Evolutionary conservation across 306 rosid genomes (phyloP).

Genomic region (Myrica gale): DNA sequence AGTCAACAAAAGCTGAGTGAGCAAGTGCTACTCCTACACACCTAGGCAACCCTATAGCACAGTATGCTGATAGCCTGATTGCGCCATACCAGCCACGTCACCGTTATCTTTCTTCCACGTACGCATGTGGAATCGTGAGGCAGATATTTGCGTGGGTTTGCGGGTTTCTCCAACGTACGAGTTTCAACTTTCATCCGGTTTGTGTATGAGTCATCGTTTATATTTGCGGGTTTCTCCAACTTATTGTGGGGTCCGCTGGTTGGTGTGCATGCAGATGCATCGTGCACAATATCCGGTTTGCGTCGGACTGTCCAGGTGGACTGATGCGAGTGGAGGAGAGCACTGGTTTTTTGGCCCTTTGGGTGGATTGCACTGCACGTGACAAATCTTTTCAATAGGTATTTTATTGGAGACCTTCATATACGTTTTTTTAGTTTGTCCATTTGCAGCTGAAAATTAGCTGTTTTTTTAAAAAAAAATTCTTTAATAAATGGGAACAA

Average conservation of each 20-base stretch:
- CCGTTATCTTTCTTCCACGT: background rate
- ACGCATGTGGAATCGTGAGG: background rate
- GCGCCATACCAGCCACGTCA: slow-evolving; percentile 12
- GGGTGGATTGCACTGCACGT: slow-evolving; percentile 13
- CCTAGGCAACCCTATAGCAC: background rate
- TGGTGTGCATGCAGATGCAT: background rate
- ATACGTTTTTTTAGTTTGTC: no score
- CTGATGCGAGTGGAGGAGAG: background rate
- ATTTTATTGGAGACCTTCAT: background rate
- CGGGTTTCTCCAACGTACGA: slow-evolving; percentile 6
- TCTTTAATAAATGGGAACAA: no score
- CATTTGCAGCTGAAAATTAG: no score
- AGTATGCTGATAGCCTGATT: background rate
- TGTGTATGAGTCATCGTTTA: background rate
- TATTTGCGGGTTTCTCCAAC: no score
- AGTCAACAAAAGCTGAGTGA: background rate
- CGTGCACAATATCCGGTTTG: background rate
- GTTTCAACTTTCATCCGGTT: background rate
- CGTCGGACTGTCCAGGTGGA: background rate
- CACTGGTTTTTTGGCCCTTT: background rate
- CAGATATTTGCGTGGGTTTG: slow-evolving; percentile 14
- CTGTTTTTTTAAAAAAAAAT: no score
- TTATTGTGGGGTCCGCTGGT: slow-evolving; percentile 8
- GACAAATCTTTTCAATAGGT: background rate
- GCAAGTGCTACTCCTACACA: background rate